Base-by-base conservation (phyloP, 148 eudicot genomes). In the Chenopodium formosanum region DNA sequence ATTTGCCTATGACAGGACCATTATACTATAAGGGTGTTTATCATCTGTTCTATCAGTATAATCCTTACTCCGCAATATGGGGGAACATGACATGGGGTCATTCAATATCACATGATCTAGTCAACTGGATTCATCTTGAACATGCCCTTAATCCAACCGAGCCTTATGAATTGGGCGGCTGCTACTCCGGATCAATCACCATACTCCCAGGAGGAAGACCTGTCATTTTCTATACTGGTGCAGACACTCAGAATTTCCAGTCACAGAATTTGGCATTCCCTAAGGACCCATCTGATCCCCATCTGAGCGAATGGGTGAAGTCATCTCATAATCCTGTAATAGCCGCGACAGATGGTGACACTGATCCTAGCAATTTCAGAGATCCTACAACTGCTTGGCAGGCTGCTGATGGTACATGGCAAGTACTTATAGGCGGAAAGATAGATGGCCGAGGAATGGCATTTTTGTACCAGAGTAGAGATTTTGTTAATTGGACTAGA, bases 81-180 rank as follows among this genome's bases (percentile, higher is more conserved):
- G 92, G 90, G 3, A 88, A 86, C 76, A 90, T 90, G 67, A 88
- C 87, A 37, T 90, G 92, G 92, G 92, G 88, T 74, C 92, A 90
- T 79, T 86, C 92, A 0, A 82, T 87, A 1, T 89, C 92, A 22
- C 78, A 81, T 32, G 92, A 89, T 83, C 82, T 89, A 25, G 77
- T 90, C 79, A 84, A 86, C 75, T 90, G 92, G 92, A 70, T 76
- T 56, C 85, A 86, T 77, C 79, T 90, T n/a, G 88, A 87, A 25
- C 77, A 78, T 5, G 90, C 90, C 20, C 83, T 90, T 72, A 71
- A 40, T 66, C 83, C 89, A 1, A 83, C 84, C 70, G 86, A 88
- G n/a, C 82, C 86, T 44, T 85, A 84, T 53, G 92, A 90, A 19
- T 11, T 86, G 5, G 87, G 87, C 16, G 92, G 92, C 1, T 87